These are phyloP conservation scores for Geranomyces variabilis DNA, from an alignment of 192 early-diverging fungal genomes.

Conservation along the genomic window DNA sequence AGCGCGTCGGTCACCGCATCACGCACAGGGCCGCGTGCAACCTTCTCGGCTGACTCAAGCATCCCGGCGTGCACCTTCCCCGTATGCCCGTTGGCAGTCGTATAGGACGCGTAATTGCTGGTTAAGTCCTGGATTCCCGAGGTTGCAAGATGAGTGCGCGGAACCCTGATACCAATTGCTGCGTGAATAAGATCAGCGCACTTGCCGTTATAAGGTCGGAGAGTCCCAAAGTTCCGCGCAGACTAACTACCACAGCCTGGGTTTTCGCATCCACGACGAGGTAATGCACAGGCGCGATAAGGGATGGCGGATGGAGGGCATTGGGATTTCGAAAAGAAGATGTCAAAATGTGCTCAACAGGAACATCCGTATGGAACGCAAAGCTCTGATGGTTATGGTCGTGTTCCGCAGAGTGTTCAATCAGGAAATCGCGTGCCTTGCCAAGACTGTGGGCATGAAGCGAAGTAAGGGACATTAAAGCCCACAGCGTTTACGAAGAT, in stretches of 20 bases:
- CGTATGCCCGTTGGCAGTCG: slow-evolving; percentile 23
- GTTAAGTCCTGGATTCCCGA: slow-evolving; percentile 28
- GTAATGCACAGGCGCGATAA: slow-evolving; percentile 50
- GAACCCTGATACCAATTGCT: too few species aligned
- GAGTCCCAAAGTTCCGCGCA: slow-evolving; percentile 56
- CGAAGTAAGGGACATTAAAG: not conserved
- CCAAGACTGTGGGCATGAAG: slow-evolving; percentile 40
- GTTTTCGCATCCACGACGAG: slow-evolving; percentile 49
- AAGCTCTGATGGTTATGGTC: slow-evolving; percentile 55
- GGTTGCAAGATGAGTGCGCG: too few species aligned
- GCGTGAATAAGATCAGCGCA: too few species aligned
- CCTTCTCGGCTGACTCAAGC: slow-evolving; percentile 37
- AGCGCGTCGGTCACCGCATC: slow-evolving; percentile 75
- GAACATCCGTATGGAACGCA: slow-evolving; percentile 53
- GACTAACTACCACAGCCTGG: slow-evolving; percentile 46
- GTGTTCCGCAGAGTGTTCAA: slow-evolving; percentile 39
- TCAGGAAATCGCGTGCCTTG: slow-evolving; percentile 43
- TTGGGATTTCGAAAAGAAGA: slow-evolving; percentile 40
- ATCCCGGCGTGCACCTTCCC: slow-evolving; percentile 50
- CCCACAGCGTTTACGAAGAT: not conserved
- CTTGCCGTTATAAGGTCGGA: slow-evolving; percentile 52
- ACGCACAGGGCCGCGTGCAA: slow-evolving; percentile 36
- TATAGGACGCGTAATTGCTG: slow-evolving; percentile 36
- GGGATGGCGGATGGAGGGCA: slow-evolving; percentile 31
- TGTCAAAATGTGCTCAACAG: slow-evolving; percentile 51